Percentiles rank a stretch among this genome's conserved stretches.
Conservation (phyloP, 208 protist species). For the Wallacemonas sp. region DNA sequence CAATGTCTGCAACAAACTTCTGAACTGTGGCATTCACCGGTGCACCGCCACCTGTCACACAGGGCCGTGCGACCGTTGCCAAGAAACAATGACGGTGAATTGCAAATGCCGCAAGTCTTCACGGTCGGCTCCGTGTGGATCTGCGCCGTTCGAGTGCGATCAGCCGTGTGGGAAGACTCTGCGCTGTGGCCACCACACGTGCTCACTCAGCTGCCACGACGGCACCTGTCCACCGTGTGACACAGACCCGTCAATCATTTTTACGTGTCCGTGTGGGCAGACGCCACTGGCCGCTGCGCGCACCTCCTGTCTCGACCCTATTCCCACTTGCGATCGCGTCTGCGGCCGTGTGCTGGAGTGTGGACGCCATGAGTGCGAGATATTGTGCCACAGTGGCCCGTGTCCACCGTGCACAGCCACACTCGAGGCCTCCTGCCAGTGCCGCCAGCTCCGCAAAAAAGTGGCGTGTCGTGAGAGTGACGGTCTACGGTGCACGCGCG, state of each 20-base stretch:
- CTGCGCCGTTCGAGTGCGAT: conserved; percentile 21
- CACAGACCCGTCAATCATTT: conserved; percentile 41
- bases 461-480: conserved; percentile 44
- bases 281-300: conserved; percentile 20
- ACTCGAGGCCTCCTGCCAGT: conserved; percentile 43
- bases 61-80: conserved; percentile 42
- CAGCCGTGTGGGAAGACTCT: conserved; percentile 44
- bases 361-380: conserved; percentile 51
- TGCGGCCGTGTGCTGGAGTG: conserved; percentile 66
- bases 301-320: conserved; percentile 50
- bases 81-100: conserved; percentile 7
- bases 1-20: conserved; percentile 35
- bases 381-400: conserved; percentile 42
- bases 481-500: conserved; percentile 43
- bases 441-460: conserved; percentile 41
- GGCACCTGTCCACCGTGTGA: conserved; percentile 60
- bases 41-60: conserved; percentile 53
- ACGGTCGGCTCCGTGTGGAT: background rate
- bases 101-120: conserved; percentile 46
- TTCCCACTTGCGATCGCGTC: conserved; percentile 53
- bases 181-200: conserved; percentile 53
- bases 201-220: conserved; percentile 53
- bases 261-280: conserved; percentile 61
- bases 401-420: conserved; percentile 47
- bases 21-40: conserved; percentile 52